These are phyloP conservation scores for Colletotrichum noveboracense DNA, from an alignment of 2,329 filamentous ascomycete genomes.

Conservation along the genomic window DNA sequence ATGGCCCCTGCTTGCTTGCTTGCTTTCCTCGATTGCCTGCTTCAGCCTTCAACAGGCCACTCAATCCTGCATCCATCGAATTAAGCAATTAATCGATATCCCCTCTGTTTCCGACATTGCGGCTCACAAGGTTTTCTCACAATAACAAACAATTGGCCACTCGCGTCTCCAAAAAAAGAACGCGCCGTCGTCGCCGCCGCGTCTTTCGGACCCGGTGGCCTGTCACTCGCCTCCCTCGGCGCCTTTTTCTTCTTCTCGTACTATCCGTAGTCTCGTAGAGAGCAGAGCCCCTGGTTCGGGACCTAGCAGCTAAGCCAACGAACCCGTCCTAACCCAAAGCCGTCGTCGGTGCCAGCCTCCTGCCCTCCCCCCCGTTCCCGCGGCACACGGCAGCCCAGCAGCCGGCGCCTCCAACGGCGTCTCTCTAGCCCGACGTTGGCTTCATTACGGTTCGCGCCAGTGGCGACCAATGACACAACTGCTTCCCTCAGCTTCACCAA, in stretches of 20 bases:
- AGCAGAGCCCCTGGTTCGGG: not conserved
- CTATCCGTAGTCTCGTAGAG: not conserved
- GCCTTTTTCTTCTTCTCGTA: not conserved
- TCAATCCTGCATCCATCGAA: not conserved
- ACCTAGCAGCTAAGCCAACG: not conserved
- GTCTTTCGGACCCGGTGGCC: not conserved
- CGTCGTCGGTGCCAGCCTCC: not conserved
- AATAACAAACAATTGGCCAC: not conserved
- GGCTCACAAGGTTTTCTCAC: not conserved
- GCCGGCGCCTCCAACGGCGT: constrained; percentile 4
- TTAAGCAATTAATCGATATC: not conserved
- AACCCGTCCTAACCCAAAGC: not conserved
- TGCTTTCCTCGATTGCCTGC: not conserved
- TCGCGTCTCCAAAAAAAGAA: not conserved
- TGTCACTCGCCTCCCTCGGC: not conserved
- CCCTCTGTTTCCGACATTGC: not conserved
- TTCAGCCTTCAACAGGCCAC: not conserved
- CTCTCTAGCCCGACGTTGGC: constrained; percentile 17
- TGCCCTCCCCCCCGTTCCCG: not conserved
- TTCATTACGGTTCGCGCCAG: constrained; percentile 14
- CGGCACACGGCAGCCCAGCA: constrained; percentile 15
- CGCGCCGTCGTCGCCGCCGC: not conserved
- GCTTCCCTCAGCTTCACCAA: not conserved
- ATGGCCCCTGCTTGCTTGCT: constrained; percentile 1
- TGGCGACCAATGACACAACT: constrained; percentile 19